phyloP scores from a whole-genome alignment of 495 filamentous ascomycete genomes.

The Rusavskia elegans region DNA sequence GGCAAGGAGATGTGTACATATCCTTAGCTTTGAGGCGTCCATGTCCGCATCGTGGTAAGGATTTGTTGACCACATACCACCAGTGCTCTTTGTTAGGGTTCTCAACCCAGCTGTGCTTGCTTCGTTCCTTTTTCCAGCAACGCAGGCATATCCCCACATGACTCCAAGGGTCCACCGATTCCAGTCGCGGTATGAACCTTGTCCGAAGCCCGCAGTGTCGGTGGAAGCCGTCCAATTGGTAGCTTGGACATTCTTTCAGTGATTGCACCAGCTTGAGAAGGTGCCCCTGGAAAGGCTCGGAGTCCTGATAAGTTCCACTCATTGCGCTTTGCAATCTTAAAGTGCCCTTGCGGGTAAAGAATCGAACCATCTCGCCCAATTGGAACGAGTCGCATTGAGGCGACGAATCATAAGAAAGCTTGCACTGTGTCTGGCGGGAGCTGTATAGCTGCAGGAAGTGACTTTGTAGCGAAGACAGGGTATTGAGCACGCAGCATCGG shows the following conservation, averaged over 20 bases:
- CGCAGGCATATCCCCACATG: slow-evolving; percentile 9
- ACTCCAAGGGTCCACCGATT: slow-evolving; percentile 28
- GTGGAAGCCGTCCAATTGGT: slow-evolving; percentile 68
- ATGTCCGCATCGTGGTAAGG: background rate
- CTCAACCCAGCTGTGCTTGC: slow-evolving; percentile 13
- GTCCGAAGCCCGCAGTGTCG: slow-evolving; percentile 60
- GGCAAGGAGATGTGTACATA: too few relatives aligned
- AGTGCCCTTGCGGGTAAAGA: slow-evolving; percentile 38
- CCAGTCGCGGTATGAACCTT: slow-evolving; percentile 49
- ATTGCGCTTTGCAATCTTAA: slow-evolving; percentile 22
- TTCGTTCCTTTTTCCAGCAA: slow-evolving; percentile 10
- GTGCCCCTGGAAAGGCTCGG: slow-evolving; percentile 18
- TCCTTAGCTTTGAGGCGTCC: too few relatives aligned
- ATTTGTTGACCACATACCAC: background rate
- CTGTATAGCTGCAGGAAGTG: slow-evolving; percentile 58
- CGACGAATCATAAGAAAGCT: slow-evolving; percentile 59
- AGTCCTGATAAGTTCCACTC: slow-evolving; percentile 15
- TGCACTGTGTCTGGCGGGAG: slow-evolving; percentile 42
- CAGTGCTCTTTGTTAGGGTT: slow-evolving; percentile 5
- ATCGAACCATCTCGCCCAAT: slow-evolving; percentile 71
- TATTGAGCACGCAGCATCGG: slow-evolving; percentile 54
- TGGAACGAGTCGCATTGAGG: slow-evolving; percentile 73
- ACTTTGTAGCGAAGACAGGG: slow-evolving; percentile 57
- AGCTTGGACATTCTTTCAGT: slow-evolving; percentile 49
- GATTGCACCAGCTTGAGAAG: slow-evolving; percentile 34